These are phyloP conservation scores for Paulownia fortunei DNA, from an alignment of 257 asterid genomes.

Conservation along the genomic window DNA sequence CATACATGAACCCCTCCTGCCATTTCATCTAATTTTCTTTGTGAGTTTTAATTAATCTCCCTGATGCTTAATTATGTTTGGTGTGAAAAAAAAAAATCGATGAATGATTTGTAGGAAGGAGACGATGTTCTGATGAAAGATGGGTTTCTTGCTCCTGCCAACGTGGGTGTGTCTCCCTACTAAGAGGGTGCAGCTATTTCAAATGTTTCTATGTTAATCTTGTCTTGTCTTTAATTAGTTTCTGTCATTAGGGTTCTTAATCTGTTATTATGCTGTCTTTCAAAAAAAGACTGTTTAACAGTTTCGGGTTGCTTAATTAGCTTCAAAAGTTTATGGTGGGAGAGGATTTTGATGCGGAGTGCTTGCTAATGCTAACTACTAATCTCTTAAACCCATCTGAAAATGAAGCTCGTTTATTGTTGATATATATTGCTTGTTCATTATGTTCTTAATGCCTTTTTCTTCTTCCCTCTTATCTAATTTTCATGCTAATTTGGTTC, in stretches of 20 bases:
- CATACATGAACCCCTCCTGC: neutral
- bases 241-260: slow-evolving; percentile 36
- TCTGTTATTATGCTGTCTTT: slow-evolving; percentile 22
- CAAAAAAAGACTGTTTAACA: slow-evolving; percentile 30
- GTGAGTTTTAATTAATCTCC: neutral
- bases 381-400: slow-evolving; percentile 47
- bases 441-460: neutral
- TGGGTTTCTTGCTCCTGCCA: slow-evolving; percentile 84
- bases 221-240: slow-evolving; percentile 27
- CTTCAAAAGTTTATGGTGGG: slow-evolving; percentile 40
- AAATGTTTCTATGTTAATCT: slow-evolving; percentile 26
- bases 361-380: slow-evolving; percentile 29
- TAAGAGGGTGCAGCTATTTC: slow-evolving; percentile 39
- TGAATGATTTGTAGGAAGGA: slow-evolving; percentile 67
- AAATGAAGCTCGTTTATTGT: slow-evolving; percentile 34
- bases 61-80: no score
- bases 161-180: slow-evolving; percentile 86
- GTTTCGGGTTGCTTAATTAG: slow-evolving; percentile 34
- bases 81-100: no score
- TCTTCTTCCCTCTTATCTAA: neutral
- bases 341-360: slow-evolving; percentile 47
- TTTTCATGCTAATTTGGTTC: neutral
- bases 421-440: neutral
- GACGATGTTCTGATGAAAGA: slow-evolving; percentile 92
- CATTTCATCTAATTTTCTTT: neutral